A percentile compares a stretch with the other conserved stretches of the same genome.
phyloP scores from a whole-genome alignment of 2,329 filamentous ascomycete genomes.

The Cytospora mali region DNA sequence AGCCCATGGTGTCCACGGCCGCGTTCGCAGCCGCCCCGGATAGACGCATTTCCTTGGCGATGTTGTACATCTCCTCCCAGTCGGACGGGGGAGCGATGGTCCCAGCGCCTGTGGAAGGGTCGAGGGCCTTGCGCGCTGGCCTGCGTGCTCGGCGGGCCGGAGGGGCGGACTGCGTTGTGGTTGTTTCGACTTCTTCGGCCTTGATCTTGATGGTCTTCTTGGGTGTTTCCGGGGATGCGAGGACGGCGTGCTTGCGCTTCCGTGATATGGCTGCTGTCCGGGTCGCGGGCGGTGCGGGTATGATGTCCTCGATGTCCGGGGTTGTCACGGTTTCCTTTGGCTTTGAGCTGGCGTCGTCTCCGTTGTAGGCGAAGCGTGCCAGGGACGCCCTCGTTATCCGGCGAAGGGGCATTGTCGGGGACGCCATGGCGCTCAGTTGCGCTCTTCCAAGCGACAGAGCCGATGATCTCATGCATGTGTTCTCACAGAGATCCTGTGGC shows the following conservation, averaged over 20 bases:
- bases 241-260: slow-evolving; percentile 37
- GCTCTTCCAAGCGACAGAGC: not conserved
- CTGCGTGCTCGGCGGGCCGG: slow-evolving; percentile 32
- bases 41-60: slow-evolving; percentile 75
- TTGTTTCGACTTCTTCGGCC: slow-evolving; percentile 10
- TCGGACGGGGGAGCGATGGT: slow-evolving; percentile 67
- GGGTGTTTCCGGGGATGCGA: not conserved
- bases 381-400: slow-evolving; percentile 54
- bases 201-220: slow-evolving; percentile 3
- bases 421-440: slow-evolving; percentile 25
- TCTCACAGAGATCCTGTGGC: not conserved
- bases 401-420: slow-evolving; percentile 37
- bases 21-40: slow-evolving; percentile 65
- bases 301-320: slow-evolving; percentile 40
- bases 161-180: slow-evolving; percentile 35
- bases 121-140: slow-evolving; percentile 42
- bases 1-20: slow-evolving; percentile 97
- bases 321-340: slow-evolving; percentile 25
- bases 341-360: slow-evolving; percentile 31
- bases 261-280: slow-evolving; percentile 30
- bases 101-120: slow-evolving; percentile 33
- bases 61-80: slow-evolving; percentile 81
- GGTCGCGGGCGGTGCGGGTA: slow-evolving; percentile 29
- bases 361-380: slow-evolving; percentile 49
- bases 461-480: not conserved